Percentiles rank a stretch among this genome's conserved stretches.
These are phyloP conservation scores for Yamadazyma phyllophila DNA, from an alignment of 805 yeast species.

Conservation along the genomic window DNA sequence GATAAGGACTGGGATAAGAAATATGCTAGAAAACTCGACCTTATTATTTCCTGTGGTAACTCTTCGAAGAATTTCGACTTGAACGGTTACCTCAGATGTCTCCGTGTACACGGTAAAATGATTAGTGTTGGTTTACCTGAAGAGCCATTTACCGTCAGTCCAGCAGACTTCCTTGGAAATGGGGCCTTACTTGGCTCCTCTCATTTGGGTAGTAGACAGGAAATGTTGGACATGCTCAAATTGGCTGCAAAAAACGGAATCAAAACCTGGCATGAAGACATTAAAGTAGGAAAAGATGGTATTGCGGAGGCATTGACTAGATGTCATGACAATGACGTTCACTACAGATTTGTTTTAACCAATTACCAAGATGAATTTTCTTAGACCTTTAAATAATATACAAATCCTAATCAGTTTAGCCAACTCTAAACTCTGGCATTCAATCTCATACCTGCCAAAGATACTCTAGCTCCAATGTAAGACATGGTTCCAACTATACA, in stretches of 20 bases:
- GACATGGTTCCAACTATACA: conserved; percentile 26
- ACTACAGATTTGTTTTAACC: conserved; percentile 57
- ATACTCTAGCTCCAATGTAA: conserved; percentile 22
- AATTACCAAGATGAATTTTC: conserved; percentile 44
- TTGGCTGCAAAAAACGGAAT: conserved; percentile 37
- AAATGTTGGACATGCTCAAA: conserved; percentile 36
- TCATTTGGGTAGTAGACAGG: conserved; percentile 34
- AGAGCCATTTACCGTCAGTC: conserved; percentile 20
- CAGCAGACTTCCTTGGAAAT: conserved; percentile 26
- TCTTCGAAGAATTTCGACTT: conserved; percentile 51
- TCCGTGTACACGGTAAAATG: conserved; percentile 26
- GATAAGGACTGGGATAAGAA: conserved; percentile 38
- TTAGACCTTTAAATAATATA: not conserved
- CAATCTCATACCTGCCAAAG: conserved; percentile 20
- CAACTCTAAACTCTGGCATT: conserved; percentile 19
- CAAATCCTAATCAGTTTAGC: conserved; percentile 2
- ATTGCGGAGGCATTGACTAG: conserved; percentile 34
- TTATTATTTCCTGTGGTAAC: conserved; percentile 54
- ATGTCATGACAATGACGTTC: conserved; percentile 33
- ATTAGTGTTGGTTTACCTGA: conserved; percentile 29
- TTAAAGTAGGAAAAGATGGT: conserved; percentile 34
- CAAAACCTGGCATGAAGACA: conserved; percentile 35
- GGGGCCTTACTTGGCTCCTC: conserved; percentile 32
- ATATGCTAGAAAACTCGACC: conserved; percentile 41
- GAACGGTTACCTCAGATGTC: conserved; percentile 42